These are phyloP conservation scores for Vaccinium corymbosum DNA, from an alignment of 148 eudicot species.

Conservation along the genomic window DNA sequence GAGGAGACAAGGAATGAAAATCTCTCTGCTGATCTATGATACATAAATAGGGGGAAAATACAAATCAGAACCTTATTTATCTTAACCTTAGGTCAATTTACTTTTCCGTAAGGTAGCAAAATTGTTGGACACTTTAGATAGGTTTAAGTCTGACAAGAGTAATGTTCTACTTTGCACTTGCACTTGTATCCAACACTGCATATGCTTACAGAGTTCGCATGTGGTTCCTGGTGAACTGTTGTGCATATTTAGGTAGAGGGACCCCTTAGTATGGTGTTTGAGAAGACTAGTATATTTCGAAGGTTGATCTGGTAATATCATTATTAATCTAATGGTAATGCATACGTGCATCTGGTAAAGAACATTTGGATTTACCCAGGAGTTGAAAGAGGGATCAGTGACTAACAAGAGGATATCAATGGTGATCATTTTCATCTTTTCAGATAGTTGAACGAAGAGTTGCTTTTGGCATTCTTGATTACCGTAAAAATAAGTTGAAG, in stretches of 20 bases:
- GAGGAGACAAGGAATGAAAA: too few species aligned
- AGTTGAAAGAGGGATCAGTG: not conserved
- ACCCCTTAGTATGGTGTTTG: not conserved
- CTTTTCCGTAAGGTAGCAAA: too few species aligned
- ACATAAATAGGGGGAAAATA: too few species aligned
- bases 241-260: not conserved
- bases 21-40: too few species aligned
- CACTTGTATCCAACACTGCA: not conserved
- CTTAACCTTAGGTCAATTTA: too few species aligned
- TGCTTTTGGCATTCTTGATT: not conserved
- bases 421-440: not conserved
- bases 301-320: constrained; percentile 1
- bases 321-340: not conserved
- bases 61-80: too few species aligned
- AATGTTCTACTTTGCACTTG: not conserved
- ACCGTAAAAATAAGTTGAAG: not conserved
- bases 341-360: not conserved
- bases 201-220: not conserved
- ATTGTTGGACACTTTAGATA: too few species aligned
- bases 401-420: too few species aligned
- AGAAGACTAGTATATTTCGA: not conserved
- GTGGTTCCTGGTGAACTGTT: constrained; percentile 13
- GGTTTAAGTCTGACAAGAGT: too few species aligned
- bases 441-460: not conserved
- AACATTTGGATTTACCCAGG: not conserved